Evolutionary conservation across 2,329 filamentous ascomycete genomes (phyloP).

Genomic region (Blastomyces emzantsi): DNA sequence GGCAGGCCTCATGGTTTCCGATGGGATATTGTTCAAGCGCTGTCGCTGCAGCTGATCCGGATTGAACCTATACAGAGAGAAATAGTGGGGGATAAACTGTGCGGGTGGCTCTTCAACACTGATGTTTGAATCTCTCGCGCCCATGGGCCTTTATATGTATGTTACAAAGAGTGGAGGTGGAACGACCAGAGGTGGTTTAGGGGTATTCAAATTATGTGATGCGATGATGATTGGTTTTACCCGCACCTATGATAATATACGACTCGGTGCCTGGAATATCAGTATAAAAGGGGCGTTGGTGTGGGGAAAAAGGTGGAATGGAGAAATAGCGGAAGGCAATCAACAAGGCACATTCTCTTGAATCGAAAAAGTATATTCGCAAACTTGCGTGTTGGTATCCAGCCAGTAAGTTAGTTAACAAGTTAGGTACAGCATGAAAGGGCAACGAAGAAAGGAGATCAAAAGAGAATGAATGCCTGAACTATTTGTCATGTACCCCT

Average conservation of each 20-base stretch:
- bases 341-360: background rate
- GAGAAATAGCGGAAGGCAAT: background rate
- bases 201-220: background rate
- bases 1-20: constrained; percentile 48
- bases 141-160: no score
- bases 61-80: constrained; percentile 20
- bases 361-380: background rate
- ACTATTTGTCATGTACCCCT: no score
- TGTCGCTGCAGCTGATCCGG: constrained; percentile 54
- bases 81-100: no score
- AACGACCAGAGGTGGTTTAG: no score
- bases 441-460: background rate
- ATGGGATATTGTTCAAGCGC: constrained; percentile 53
- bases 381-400: background rate
- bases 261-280: no score
- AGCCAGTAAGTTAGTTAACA: background rate
- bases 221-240: no score
- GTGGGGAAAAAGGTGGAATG: background rate
- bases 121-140: no score
- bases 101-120: no score
- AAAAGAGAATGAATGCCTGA: background rate
- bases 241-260: no score
- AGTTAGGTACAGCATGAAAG: background rate
- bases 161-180: no score
- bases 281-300: no score